Evolutionary conservation across 225 moss, liverwort and hornwort genomes (phyloP), one percentile per base, ranked within the genome.

Genomic region (Asterella californica): DNA sequence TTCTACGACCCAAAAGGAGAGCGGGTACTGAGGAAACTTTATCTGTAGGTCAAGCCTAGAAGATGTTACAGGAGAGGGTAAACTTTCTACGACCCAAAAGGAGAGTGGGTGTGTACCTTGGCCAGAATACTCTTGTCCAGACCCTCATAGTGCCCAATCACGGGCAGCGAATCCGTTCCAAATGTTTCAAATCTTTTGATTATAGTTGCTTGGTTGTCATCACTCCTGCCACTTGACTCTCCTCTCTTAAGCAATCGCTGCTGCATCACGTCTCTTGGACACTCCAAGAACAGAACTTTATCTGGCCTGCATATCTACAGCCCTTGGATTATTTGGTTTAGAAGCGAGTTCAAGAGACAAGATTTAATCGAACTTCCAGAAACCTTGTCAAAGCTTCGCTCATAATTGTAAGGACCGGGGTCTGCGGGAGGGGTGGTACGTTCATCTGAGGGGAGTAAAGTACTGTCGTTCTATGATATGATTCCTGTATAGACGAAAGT

Each of bases 181-280:
- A 92, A 96, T n/a, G 91, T 93, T 5, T 85, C 76, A 27, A 93
- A 87, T 76, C 90, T 86, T 49, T 93, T 91, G 0, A 76, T 84
- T 15, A 96, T 86, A 1, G 91, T 89, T 6, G 76, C 65, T 0
- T 78, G 50, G 67, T 89, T 93, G 75, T 96, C 92, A 32, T 96
- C 92, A 18, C 9, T 50, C 53, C 91, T 80, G 30, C 90, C 88
- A 4, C 89, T 92, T 0, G 83, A 84, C 80, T 85, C 81, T 21
- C 91, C 92, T 0, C 93, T 81, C 11, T 87, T 90, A 82, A 93
- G 29, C 32, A 93, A 86, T 15, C 93, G 65, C 69, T 91, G 81
- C 34, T 90, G 76, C 71, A 96, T 91, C 27, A 91, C 86, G 32
- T 87, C 78, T 53, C 81, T 83, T 0, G 95, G 93, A 52, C 93